Evolutionary conservation across 129 eudicot genomes (phyloP).

Genomic region (Mikania micrantha): DNA sequence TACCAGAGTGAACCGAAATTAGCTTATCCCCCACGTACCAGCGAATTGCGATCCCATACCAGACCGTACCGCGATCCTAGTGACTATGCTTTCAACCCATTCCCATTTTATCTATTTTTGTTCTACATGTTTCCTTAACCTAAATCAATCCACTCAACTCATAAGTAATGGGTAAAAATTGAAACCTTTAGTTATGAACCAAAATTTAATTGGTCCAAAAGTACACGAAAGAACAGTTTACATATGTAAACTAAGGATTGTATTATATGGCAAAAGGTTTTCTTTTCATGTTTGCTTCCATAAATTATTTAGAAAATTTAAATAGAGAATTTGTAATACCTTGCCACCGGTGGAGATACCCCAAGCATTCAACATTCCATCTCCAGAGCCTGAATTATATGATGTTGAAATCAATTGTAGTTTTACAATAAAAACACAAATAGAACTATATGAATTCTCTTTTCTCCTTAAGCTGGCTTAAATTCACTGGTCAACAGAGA

Average conservation of each 20-base stretch:
- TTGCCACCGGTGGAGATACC: constrained; percentile 50
- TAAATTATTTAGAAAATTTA: background rate
- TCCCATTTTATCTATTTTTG: background rate
- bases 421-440: background rate
- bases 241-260: background rate
- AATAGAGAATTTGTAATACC: constrained; percentile 31
- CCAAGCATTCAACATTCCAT: constrained; percentile 93
- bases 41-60: too few species aligned
- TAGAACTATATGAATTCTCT: background rate
- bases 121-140: background rate
- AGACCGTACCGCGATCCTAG: too few species aligned
- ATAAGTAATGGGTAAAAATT: background rate
- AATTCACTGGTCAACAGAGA: background rate
- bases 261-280: background rate
- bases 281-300: background rate
- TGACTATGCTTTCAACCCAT: too few species aligned
- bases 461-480: background rate
- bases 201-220: background rate
- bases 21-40: too few species aligned
- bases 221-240: background rate
- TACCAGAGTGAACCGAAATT: too few species aligned
- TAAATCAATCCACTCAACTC: background rate
- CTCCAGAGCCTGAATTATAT: constrained; percentile 71
- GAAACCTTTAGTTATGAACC: background rate
- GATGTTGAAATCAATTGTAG: background rate